Percentiles rank a stretch among this genome's conserved stretches.
These are phyloP conservation scores for Micractinium sp. DNA, from an alignment of 139 green algal genomes.

Conservation along the genomic window DNA sequence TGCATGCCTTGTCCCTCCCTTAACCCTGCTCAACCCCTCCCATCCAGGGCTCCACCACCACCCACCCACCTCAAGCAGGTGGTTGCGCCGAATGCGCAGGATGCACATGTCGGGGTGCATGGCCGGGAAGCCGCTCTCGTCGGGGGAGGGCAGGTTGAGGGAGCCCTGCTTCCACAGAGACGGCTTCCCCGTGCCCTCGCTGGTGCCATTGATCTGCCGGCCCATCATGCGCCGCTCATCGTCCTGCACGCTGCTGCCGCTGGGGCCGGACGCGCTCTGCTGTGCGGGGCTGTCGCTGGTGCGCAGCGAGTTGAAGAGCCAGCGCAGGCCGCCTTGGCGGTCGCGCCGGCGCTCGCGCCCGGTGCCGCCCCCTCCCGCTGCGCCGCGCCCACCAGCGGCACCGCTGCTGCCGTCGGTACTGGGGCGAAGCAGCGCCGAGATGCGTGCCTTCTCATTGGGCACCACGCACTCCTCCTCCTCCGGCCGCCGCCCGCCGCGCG, in stretches of 20 bases:
- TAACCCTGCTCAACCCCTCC: no score
- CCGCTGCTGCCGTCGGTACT: background rate
- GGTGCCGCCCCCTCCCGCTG: no score
- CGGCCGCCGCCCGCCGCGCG: constrained; percentile 2
- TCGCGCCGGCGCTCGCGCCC: background rate
- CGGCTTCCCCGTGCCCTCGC: constrained; percentile 9
- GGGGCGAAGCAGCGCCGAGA: constrained; percentile 9
- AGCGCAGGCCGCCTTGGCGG: constrained; percentile 47
- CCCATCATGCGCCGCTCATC: constrained; percentile 53
- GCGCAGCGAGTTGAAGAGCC: constrained; percentile 63
- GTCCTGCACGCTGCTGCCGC: constrained; percentile 7
- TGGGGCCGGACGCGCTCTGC: background rate
- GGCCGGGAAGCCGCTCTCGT: constrained; percentile 68
- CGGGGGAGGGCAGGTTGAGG: constrained; percentile 66
- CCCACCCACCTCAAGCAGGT: constrained; percentile 75
- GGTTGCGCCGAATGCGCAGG: constrained; percentile 82
- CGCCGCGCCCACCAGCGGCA: background rate
- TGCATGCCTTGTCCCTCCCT: no score
- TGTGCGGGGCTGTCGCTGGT: constrained; percentile 5
- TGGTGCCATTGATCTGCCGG: constrained; percentile 46
- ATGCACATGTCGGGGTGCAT: constrained; percentile 93
- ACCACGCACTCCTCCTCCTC: constrained; percentile 63
- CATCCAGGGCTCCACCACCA: no score
- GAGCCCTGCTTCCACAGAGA: constrained; percentile 57
- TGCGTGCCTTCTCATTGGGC: constrained; percentile 52